These are phyloP conservation scores for Pezicula rhizophila DNA, from an alignment of 2,329 filamentous ascomycete genomes.

Conservation along the genomic window DNA sequence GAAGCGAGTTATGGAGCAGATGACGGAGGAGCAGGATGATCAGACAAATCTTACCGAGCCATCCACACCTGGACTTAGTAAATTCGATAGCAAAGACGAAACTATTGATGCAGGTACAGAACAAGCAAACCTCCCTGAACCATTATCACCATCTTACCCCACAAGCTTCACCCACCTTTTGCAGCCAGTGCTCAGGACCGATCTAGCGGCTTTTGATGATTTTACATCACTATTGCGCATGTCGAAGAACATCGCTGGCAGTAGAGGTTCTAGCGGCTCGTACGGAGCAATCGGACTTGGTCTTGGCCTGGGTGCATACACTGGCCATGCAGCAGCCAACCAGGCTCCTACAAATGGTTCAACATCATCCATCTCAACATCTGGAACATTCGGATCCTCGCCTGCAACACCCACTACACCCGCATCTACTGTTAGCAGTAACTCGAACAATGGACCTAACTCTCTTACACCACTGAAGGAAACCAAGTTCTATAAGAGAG, in stretches of 20 bases:
- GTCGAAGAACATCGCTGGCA: slow-evolving; percentile 51
- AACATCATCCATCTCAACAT: slow-evolving; percentile 48
- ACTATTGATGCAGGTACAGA: slow-evolving; percentile 30
- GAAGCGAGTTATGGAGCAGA: slow-evolving; percentile 86
- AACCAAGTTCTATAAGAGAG: slow-evolving; percentile 89
- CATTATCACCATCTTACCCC: slow-evolving; percentile 48
- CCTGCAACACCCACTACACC: slow-evolving; percentile 54
- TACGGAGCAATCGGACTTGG: slow-evolving; percentile 51
- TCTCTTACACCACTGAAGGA: slow-evolving; percentile 69
- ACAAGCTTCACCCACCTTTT: slow-evolving; percentile 78
- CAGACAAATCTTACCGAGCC: slow-evolving; percentile 61
- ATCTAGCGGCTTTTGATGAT: slow-evolving; percentile 76
- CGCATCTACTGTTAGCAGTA: slow-evolving; percentile 44
- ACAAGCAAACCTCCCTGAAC: slow-evolving; percentile 31
- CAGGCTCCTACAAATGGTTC: slow-evolving; percentile 52
- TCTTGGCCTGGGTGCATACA: slow-evolving; percentile 36
- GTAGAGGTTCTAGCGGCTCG: slow-evolving; percentile 66
- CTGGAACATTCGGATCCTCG: slow-evolving; percentile 44
- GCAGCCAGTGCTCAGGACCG: slow-evolving; percentile 75
- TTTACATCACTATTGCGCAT: slow-evolving; percentile 72
- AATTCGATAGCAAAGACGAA: slow-evolving; percentile 54
- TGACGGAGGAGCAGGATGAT: slow-evolving; percentile 70
- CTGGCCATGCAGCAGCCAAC: slow-evolving; percentile 28
- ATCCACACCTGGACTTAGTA: slow-evolving; percentile 71
- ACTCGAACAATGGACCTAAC: slow-evolving; percentile 31